Evolutionary conservation across 192 early-diverging fungal genomes (phyloP).

Genomic region (Fimicolochytrium jonesii): DNA sequence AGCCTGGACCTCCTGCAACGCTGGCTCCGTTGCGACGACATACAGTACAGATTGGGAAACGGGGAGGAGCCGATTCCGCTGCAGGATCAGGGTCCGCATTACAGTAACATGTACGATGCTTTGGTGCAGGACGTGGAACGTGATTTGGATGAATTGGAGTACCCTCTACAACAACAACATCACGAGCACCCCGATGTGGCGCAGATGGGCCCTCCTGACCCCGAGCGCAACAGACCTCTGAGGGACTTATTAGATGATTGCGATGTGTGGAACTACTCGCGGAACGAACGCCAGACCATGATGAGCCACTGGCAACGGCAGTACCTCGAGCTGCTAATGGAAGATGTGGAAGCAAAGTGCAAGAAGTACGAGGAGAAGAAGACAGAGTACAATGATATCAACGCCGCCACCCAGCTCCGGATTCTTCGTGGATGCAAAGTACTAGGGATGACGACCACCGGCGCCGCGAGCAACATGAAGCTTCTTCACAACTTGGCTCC

Average conservation of each 20-base stretch:
- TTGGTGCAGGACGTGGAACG: background rate
- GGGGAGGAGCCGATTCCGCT: background rate
- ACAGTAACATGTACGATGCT: background rate
- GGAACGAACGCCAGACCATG: constrained; percentile 35
- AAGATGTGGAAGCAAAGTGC: background rate
- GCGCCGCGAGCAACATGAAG: constrained; percentile 48
- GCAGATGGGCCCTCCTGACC: no score
- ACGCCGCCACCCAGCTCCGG: constrained; percentile 17
- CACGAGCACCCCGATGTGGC: no score
- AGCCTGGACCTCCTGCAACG: constrained; percentile 8
- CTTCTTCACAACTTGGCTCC: constrained; percentile 27
- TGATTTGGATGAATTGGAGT: background rate
- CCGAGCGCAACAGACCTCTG: constrained; percentile 15
- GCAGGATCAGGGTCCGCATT: background rate
- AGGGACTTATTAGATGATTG: constrained; percentile 24
- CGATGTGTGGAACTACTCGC: constrained; percentile 51
- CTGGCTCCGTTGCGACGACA: constrained; percentile 13
- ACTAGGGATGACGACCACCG: constrained; percentile 58
- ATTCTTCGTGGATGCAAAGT: constrained; percentile 33
- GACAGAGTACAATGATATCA: constrained; percentile 9
- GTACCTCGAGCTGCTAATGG: background rate
- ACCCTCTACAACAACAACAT: no score
- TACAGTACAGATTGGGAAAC: background rate
- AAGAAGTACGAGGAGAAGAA: constrained; percentile 1
- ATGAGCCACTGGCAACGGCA: constrained; percentile 34